Evolutionary conservation across 2,329 filamentous ascomycete genomes (phyloP), one percentile per base, ranked within the genome.

Genomic region (Fusarium austroafricanum): DNA sequence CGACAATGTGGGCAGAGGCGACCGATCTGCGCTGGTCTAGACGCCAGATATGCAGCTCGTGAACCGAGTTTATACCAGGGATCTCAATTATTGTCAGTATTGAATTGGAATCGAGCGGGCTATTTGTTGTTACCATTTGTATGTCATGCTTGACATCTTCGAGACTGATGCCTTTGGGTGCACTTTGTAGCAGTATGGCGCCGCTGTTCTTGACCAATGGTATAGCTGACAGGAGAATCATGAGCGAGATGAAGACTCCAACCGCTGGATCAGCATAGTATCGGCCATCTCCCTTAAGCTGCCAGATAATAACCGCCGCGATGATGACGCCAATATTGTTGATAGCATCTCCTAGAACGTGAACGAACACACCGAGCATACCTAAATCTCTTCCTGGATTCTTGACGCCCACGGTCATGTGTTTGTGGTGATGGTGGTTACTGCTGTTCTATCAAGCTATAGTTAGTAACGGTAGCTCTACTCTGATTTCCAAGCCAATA

Each of bases 251-350:
- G 50, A 84, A 89, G 75, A 92, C 83, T 59, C 89, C 87, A 33
- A 90, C 85, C 5, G 83, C 89, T 0, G 92, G 91, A 73, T 94
- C 92, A 7, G 89, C 90, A 69, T 93, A 94, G 79, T 86, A 92
- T 33, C 89, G 83, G 5, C 77, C 81, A 2, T 85, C 80, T 29
- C 85, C 87, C 29, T 83, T 75, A 1, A 85, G 81, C 57, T 89
- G 81, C 91, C 90, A 93, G 75, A 94, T 90, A 31, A 92, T 82
- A 3, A 90, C 72, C 0, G 89, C 90, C 1, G 90, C 86, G 35
- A 90, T 80, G 47, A 93, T 92, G 61, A 94, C 91, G 11, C 90
- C 91, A 12, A 93, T 76, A 70, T 94, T 94, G 79, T 93, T 94
- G 65, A 91, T 82, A 7, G 90, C 90, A 72, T 94, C 92, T 31